These are phyloP conservation scores for Aspergillus floridensis DNA, from an alignment of 2,329 filamentous ascomycete genomes.

Conservation along the genomic window DNA sequence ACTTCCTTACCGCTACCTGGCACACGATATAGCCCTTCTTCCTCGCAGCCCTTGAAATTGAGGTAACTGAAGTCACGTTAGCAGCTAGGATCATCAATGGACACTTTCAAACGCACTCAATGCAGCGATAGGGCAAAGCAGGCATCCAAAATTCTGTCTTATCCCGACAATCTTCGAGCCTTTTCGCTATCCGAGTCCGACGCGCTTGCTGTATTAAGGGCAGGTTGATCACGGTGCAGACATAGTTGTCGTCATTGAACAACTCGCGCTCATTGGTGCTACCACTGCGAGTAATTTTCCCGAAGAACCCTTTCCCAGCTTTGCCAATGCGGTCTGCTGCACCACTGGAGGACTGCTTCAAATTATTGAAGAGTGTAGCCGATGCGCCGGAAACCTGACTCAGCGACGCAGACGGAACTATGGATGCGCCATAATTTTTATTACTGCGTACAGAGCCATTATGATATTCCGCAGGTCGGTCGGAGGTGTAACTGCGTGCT, in stretches of 20 bases:
- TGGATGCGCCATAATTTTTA: constrained; percentile 32
- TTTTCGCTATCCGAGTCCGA: constrained; percentile 86
- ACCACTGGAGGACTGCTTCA: constrained; percentile 69
- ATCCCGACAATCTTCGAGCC: constrained; percentile 80
- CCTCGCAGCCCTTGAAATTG: constrained; percentile 90
- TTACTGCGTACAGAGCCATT: constrained; percentile 34
- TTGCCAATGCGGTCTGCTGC: constrained; percentile 70
- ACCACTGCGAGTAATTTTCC: constrained; percentile 68
- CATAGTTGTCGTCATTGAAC: constrained; percentile 78
- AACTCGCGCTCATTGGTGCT: constrained; percentile 67
- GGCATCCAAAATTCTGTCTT: constrained; percentile 99
- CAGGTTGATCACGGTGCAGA: constrained; percentile 78
- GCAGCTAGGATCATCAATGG: neutral
- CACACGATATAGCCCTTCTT: constrained; percentile 89
- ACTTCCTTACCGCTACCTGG: constrained; percentile 87
- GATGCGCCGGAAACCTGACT: constrained; percentile 55
- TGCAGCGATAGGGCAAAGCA: constrained; percentile 88
- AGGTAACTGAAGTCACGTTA: constrained; percentile 61
- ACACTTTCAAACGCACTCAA: constrained; percentile 61
- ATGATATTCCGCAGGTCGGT: constrained; percentile 51
- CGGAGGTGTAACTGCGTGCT: constrained; percentile 69
- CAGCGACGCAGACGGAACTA: constrained; percentile 47
- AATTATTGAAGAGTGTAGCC: constrained; percentile 66
- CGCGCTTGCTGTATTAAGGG: constrained; percentile 86
- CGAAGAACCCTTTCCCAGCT: constrained; percentile 78